Evolutionary conservation across 1,139 yeast genomes (phyloP).

Genomic region (Hemisphaericaspora xylofermentans): DNA sequence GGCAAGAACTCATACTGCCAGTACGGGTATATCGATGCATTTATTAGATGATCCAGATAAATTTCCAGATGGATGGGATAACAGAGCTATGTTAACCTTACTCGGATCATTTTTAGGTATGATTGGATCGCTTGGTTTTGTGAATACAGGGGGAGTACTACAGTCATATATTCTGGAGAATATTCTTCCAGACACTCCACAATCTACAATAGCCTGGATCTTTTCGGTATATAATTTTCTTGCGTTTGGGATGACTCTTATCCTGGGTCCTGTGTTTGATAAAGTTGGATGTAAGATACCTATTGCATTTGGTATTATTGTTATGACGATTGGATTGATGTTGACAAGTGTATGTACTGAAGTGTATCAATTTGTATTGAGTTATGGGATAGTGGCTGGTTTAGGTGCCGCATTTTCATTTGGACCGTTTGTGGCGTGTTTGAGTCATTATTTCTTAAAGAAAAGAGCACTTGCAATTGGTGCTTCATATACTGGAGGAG

Average conservation of each 20-base stretch:
- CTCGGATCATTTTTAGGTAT: slow-evolving; percentile 28
- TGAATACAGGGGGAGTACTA: slow-evolving; percentile 30
- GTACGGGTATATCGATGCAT: not conserved
- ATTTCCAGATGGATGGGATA: slow-evolving; percentile 28
- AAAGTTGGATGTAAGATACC: slow-evolving; percentile 23
- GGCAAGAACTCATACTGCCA: not conserved
- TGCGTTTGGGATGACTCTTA: slow-evolving; percentile 25
- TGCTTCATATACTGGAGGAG: slow-evolving; percentile 27
- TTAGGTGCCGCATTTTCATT: slow-evolving; percentile 27
- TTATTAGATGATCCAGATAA: slow-evolving; percentile 18
- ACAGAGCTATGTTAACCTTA: slow-evolving; percentile 20
- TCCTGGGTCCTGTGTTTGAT: slow-evolving; percentile 34
- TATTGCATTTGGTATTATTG: slow-evolving; percentile 17
- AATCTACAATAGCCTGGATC: slow-evolving; percentile 33
- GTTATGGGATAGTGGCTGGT: slow-evolving; percentile 26
- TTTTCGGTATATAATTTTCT: slow-evolving; percentile 31
- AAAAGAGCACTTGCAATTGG: slow-evolving; percentile 28
- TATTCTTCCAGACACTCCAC: slow-evolving; percentile 18
- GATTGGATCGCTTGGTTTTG: slow-evolving; percentile 26
- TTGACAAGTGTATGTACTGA: slow-evolving; percentile 21
- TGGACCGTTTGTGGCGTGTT: slow-evolving; percentile 23
- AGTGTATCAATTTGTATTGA: slow-evolving; percentile 27
- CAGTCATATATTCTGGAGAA: slow-evolving; percentile 24
- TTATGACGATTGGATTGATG: slow-evolving; percentile 24
- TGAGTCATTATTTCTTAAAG: slow-evolving; percentile 25